Percentiles rank a stretch among this genome's conserved stretches.
Conservation (phyloP, 371 early-diverging fungal species). For the Chytridium lagenaria region DNA sequence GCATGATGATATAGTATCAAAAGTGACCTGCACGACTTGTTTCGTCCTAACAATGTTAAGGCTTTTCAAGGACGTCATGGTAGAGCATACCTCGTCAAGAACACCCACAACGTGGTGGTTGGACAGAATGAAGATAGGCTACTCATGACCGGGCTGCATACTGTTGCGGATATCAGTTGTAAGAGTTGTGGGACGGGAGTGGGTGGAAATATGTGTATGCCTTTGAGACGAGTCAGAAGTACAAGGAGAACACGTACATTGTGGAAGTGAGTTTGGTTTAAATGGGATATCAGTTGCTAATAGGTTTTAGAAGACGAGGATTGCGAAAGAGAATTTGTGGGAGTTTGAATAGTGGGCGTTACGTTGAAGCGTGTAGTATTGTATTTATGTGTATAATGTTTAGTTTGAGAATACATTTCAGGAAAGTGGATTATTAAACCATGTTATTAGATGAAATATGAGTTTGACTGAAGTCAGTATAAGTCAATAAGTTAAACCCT, state of each 20-base stretch:
- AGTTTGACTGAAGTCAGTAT: not conserved
- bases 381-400: too few species aligned
- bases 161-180: slow-evolving; percentile 73
- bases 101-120: slow-evolving; percentile 51
- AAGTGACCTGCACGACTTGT: slow-evolving; percentile 49
- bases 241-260: slow-evolving; percentile 77
- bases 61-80: slow-evolving; percentile 71
- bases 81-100: slow-evolving; percentile 69
- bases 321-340: slow-evolving; percentile 36
- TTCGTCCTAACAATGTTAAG: slow-evolving; percentile 38
- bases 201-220: slow-evolving; percentile 79
- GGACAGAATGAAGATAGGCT: slow-evolving; percentile 68
- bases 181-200: slow-evolving; percentile 61
- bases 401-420: too few species aligned
- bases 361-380: too few species aligned
- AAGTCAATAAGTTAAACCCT: slow-evolving; percentile 4
- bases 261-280: slow-evolving; percentile 48
- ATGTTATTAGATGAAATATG: too few species aligned
- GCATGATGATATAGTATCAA: slow-evolving; percentile 63
- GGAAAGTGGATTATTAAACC: too few species aligned
- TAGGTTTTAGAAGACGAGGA: slow-evolving; percentile 26
- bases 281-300: not conserved
- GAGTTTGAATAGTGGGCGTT: not conserved
- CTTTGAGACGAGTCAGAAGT: slow-evolving; percentile 70
- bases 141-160: slow-evolving; percentile 75